Percentiles rank a stretch among this genome's conserved stretches.
Evolutionary conservation across 192 early-diverging fungal species (phyloP).

Genomic region (Podila epigama): DNA sequence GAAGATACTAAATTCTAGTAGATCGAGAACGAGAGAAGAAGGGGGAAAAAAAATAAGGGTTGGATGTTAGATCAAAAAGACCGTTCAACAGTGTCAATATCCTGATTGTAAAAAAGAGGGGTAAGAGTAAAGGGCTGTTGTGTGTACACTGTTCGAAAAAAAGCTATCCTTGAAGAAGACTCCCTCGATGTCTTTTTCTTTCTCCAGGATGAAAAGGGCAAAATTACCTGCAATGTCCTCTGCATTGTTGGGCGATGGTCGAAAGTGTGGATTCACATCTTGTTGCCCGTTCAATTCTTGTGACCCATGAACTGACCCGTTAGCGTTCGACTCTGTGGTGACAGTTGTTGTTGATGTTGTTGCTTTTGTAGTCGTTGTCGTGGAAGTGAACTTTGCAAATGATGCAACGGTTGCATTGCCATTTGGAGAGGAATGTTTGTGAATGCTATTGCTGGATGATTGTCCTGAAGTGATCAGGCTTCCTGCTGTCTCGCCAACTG

Average conservation of each 20-base stretch:
- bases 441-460: neutral
- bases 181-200: neutral
- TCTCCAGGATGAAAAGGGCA: too few relatives aligned
- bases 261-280: conserved; percentile 42
- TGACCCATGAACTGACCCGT: too few relatives aligned
- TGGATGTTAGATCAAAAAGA: too few relatives aligned
- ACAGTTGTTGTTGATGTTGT: neutral
- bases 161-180: neutral
- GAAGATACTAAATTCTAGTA: conserved; percentile 60
- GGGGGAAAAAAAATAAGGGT: neutral
- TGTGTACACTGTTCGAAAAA: too few relatives aligned
- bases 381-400: neutral
- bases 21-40: neutral
- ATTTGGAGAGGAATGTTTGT: neutral
- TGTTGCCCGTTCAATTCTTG: too few relatives aligned
- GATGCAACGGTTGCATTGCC: neutral
- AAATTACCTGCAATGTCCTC: conserved; percentile 42
- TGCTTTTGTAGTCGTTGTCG: neutral
- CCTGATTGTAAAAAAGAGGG: too few relatives aligned
- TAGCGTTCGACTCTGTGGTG: neutral
- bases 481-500: neutral
- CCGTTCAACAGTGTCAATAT: too few relatives aligned
- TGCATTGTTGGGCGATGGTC: conserved; percentile 27
- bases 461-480: neutral
- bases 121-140: too few relatives aligned